These are phyloP conservation scores for Phragmites australis DNA, from an alignment of 176 grass and related monocot genomes.

Conservation along the genomic window DNA sequence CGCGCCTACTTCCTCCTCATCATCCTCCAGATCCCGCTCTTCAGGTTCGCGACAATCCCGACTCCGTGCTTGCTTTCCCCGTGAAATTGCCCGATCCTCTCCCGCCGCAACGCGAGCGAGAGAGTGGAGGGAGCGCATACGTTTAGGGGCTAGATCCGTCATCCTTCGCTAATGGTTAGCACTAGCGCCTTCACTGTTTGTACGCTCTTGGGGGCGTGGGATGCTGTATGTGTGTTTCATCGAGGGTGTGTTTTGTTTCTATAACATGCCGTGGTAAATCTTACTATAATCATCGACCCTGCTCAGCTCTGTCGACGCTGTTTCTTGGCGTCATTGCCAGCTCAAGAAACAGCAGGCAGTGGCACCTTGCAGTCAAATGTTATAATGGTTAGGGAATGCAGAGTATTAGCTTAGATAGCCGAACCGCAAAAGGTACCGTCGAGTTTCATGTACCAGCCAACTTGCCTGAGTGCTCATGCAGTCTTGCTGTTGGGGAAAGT, in stretches of 20 bases:
- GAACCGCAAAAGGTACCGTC: background rate
- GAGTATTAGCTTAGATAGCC: background rate
- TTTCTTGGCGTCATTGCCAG: slow-evolving; percentile 5
- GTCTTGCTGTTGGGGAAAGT: background rate
- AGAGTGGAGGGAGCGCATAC: background rate
- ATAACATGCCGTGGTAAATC: slow-evolving; percentile 15
- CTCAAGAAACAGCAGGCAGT: background rate
- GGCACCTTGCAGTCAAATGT: background rate
- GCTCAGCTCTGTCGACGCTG: background rate
- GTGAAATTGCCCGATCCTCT: background rate
- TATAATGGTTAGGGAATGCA: slow-evolving; percentile 2
- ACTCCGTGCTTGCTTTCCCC: background rate
- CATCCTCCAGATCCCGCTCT: slow-evolving; percentile 91
- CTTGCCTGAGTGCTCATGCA: no score
- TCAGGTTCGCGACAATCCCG: slow-evolving; percentile 51
- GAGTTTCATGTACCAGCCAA: background rate
- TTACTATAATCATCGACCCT: background rate
- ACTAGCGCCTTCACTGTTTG: background rate
- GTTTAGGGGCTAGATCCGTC: slow-evolving; percentile 33
- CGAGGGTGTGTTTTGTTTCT: background rate
- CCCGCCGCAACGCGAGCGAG: no score
- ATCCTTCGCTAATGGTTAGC: background rate
- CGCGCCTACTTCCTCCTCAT: slow-evolving; percentile 78
- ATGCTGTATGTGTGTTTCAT: background rate
- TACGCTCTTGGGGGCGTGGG: background rate